Percentiles rank a stretch among this genome's conserved stretches.
phyloP scores from a whole-genome alignment of 306 rosid species.

The Medicago lupulina region DNA sequence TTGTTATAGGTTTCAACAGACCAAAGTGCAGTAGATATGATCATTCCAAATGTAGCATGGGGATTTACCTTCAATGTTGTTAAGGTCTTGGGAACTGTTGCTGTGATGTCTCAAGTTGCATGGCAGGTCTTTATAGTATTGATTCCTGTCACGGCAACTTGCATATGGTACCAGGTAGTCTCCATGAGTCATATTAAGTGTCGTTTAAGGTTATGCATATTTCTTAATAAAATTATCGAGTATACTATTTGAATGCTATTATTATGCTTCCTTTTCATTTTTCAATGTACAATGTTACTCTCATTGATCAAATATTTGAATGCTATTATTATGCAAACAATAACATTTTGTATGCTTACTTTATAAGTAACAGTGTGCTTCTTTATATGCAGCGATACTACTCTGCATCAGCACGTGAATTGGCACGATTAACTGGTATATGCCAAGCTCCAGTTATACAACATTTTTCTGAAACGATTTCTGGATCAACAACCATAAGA shows the following conservation, averaged over 20 bases:
- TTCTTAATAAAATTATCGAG: background rate
- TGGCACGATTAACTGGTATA: slow-evolving; percentile 74
- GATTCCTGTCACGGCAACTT: slow-evolving; percentile 53
- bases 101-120: slow-evolving; percentile 50
- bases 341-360: background rate
- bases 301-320: background rate
- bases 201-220: background rate
- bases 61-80: slow-evolving; percentile 13
- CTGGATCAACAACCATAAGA: slow-evolving; percentile 80
- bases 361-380: background rate
- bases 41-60: slow-evolving; percentile 20
- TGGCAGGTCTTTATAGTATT: slow-evolving; percentile 50
- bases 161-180: slow-evolving; percentile 55
- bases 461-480: slow-evolving; percentile 82
- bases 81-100: slow-evolving; percentile 42
- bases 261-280: background rate
- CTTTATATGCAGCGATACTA: slow-evolving; percentile 65
- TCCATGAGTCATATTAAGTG: background rate
- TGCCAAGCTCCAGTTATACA: slow-evolving; percentile 90
- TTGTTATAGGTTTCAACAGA: slow-evolving; percentile 53
- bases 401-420: slow-evolving; percentile 70
- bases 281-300: no score
- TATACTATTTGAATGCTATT: background rate
- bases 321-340: background rate
- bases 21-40: slow-evolving; percentile 48